Evolutionary conservation across 768 basidiomycete genomes (phyloP).

Genomic region (Russula virescens): DNA sequence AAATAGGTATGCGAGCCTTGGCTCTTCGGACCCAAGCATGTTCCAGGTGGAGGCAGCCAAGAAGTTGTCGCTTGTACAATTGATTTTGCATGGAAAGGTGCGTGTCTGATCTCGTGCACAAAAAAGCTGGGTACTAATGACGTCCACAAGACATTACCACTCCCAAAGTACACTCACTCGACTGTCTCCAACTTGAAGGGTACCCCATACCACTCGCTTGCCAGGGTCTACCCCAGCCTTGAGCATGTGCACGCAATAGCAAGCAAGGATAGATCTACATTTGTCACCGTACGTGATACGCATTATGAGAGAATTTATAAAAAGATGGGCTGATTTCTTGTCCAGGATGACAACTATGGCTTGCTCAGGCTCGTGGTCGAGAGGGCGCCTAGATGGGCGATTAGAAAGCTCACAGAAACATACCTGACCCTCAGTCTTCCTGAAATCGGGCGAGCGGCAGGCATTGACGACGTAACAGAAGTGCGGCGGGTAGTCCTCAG

Average conservation of each 20-base stretch:
- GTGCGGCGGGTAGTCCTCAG: conserved; percentile 56
- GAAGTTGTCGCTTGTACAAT: conserved; percentile 72
- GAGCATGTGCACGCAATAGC: conserved; percentile 41
- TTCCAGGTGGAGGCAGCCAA: conserved; percentile 85
- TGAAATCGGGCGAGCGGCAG: conserved; percentile 59
- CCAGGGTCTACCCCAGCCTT: conserved; percentile 60
- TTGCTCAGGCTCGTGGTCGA: conserved; percentile 60
- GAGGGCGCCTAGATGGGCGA: conserved; percentile 69
- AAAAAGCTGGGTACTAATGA: neutral
- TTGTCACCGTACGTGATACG: conserved; percentile 42
- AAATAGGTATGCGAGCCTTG: neutral
- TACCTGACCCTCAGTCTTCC: conserved; percentile 71
- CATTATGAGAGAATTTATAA: neutral
- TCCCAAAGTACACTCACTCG: conserved; percentile 72
- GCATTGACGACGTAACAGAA: conserved; percentile 47
- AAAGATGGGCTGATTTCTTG: neutral
- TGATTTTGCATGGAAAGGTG: conserved; percentile 74
- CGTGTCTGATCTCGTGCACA: conserved; percentile 13
- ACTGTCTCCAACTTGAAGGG: conserved; percentile 58
- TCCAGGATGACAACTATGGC: conserved; percentile 67
- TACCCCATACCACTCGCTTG: conserved; percentile 58
- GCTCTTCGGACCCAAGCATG: conserved; percentile 44
- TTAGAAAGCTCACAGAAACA: conserved; percentile 75
- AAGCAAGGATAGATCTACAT: conserved; percentile 51
- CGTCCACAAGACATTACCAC: conserved; percentile 34